phyloP scores from a whole-genome alignment of 2,329 filamentous ascomycete species.

The Cladophialophora immunda region DNA sequence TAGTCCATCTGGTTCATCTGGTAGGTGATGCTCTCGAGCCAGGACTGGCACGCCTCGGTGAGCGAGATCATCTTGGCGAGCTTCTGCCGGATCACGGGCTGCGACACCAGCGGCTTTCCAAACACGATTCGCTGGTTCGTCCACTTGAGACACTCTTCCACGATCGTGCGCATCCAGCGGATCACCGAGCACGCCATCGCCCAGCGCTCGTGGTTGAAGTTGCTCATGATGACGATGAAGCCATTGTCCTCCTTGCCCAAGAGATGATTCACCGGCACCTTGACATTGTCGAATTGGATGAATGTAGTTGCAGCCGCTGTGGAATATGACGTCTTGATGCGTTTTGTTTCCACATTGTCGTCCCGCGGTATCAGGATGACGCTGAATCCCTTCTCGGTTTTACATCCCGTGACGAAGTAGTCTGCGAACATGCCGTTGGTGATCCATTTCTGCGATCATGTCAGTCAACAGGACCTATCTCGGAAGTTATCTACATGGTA shows the following conservation, averaged over 20 bases:
- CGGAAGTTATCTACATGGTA: neutral
- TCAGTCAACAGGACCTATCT: neutral
- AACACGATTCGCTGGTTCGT: constrained; percentile 80
- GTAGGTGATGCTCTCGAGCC: constrained; percentile 57
- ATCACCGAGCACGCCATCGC: constrained; percentile 72
- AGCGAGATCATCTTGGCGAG: constrained; percentile 74
- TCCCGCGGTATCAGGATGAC: constrained; percentile 75
- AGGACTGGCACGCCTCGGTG: constrained; percentile 75
- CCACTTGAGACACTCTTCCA: constrained; percentile 76
- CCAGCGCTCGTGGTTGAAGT: constrained; percentile 82
- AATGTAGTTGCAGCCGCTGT: constrained; percentile 74
- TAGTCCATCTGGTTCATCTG: constrained; percentile 65
- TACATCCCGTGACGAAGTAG: constrained; percentile 74
- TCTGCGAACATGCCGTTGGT: constrained; percentile 77
- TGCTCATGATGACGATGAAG: constrained; percentile 79
- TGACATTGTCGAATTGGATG: constrained; percentile 78
- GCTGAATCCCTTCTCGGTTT: constrained; percentile 72
- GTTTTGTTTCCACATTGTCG: constrained; percentile 73
- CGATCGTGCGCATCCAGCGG: constrained; percentile 67
- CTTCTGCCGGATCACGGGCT: constrained; percentile 76
- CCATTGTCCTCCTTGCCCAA: constrained; percentile 74
- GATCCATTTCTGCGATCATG: constrained; percentile 70
- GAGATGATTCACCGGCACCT: constrained; percentile 74
- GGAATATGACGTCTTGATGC: constrained; percentile 72
- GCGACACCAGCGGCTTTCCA: constrained; percentile 73